Percentiles rank a stretch among this genome's conserved stretches.
Conservation (phyloP, 73 alveolate species). For the Tetrahymena thermophila region DNA sequence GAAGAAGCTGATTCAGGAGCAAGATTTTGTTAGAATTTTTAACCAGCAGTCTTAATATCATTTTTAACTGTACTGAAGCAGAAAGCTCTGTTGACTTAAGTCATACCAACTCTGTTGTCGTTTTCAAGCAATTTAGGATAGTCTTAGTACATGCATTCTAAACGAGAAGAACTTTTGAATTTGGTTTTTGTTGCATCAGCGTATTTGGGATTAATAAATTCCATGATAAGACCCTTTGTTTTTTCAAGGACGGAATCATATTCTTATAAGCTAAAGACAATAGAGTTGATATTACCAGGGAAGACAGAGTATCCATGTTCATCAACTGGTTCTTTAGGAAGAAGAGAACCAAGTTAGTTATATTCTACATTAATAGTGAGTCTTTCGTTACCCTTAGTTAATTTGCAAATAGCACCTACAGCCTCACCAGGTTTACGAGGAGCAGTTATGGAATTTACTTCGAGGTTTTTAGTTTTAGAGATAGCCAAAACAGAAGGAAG, state of each 20-base stretch:
- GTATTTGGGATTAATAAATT: slow-evolving; percentile 98
- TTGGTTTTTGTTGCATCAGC: slow-evolving; percentile 83
- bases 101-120: slow-evolving; percentile 82
- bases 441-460: slow-evolving; percentile 71
- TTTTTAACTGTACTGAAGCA: slow-evolving; percentile 95
- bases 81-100: slow-evolving; percentile 85
- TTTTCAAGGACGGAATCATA: slow-evolving; percentile 65
- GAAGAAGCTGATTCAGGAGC: slow-evolving; percentile 84
- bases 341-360: slow-evolving; percentile 89
- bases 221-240: slow-evolving; percentile 95
- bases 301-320: slow-evolving; percentile 78
- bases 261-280: slow-evolving; percentile 50
- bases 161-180: slow-evolving; percentile 94
- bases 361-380: slow-evolving; percentile 89
- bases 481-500: slow-evolving; percentile 85
- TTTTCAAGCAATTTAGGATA: slow-evolving; percentile 83
- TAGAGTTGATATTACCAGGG: slow-evolving; percentile 93
- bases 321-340: slow-evolving; percentile 88
- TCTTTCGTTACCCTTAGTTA: slow-evolving; percentile 54
- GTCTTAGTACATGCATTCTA: slow-evolving; percentile 98
- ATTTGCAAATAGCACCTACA: slow-evolving; percentile 77
- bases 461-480: slow-evolving; percentile 53
- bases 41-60: slow-evolving; percentile 80
- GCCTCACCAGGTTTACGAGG: slow-evolving; percentile 94
- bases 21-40: slow-evolving; percentile 52